phyloP scores from a whole-genome alignment of 73 alveolate genomes.

The Urostyla sp. region DNA sequence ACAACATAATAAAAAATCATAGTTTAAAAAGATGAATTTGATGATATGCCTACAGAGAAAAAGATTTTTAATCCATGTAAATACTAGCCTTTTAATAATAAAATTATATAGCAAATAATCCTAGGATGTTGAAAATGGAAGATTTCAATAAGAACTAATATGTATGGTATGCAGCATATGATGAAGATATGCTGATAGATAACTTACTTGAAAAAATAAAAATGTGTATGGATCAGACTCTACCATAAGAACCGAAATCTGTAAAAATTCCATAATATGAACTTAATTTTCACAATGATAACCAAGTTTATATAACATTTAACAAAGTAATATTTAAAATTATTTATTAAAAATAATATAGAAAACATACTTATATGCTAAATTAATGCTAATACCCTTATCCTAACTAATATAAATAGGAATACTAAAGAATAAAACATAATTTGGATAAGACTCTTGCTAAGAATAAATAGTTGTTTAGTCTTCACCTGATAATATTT shows the following conservation, averaged over 20 bases:
- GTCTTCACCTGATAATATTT: slow-evolving; percentile 3
- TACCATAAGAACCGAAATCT: slow-evolving; percentile 16
- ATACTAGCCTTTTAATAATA: too few relatives aligned
- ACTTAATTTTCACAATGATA: neutral
- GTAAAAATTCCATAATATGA: neutral
- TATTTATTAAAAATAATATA: neutral
- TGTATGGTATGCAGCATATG: slow-evolving; percentile 56
- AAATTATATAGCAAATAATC: too few relatives aligned
- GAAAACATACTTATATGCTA: slow-evolving; percentile 1
- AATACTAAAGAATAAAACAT: slow-evolving; percentile 1
- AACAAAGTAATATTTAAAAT: slow-evolving; percentile 4
- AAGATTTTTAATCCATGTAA: too few relatives aligned
- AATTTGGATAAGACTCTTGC: neutral
- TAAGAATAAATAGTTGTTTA: slow-evolving; percentile 8
- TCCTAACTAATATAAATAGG: slow-evolving; percentile 7
- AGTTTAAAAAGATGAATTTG: too few relatives aligned
- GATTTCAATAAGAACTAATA: too few relatives aligned
- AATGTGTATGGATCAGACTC: neutral
- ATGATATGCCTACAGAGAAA: too few relatives aligned
- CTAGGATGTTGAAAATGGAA: too few relatives aligned
- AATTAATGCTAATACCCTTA: slow-evolving; percentile 9
- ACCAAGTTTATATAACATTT: neutral
- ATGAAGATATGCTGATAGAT: slow-evolving; percentile 20
- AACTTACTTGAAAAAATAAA: neutral
- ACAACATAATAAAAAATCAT: too few relatives aligned